Evolutionary conservation across 306 rosid genomes (phyloP), one percentile per base, ranked within the genome.

Genomic region (Cucumis hystrix): DNA sequence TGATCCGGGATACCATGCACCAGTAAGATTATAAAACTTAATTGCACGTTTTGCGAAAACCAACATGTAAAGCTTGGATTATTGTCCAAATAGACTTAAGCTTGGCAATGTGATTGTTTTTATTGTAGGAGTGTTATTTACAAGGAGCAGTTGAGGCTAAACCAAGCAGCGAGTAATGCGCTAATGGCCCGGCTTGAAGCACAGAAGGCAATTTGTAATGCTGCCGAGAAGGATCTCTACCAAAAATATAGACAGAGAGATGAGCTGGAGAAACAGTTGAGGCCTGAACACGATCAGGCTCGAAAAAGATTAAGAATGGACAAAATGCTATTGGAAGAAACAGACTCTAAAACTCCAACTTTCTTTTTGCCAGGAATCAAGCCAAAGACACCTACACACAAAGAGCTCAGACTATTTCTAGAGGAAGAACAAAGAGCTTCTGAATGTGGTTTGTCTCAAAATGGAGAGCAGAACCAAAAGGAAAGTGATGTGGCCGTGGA

Each of bases 121-220:
- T 72, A 18, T 57, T 86, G 87, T 75, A 92, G 99, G 94, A 89
- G 94, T 83, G 97, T 96, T 25, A 86, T 92, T 35, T 96, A 96
- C 72, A 96, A 96, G 89, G 99, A 96, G 81, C 99, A 96, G 75
- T 76, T 92, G 71, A 96, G 99, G 85, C 85, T 96, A 80, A 96
- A 96, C 87, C 98, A 87, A 83, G 98, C 94, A 60, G 97, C 99
- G 59, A 69, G 84, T 25, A 88, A 80, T 80, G 96, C 99, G 37
- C 88, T 96, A 54, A 91, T 87, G 99, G 98, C 99, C 74, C 86
- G 99, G 84, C 97, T 96, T 37, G 97, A 96, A 88, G 94, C 97
- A 43, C 99, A 96, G 72, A 88, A 87, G 78, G 90, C 84, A 23
- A 88, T 96, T 49, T 91, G 99, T 51, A 88, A 91, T 77, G 84